Percentiles rank a stretch among this genome's conserved stretches.
Conservation (phyloP, 148 eudicot species). For the Rhododendron vialii region DNA sequence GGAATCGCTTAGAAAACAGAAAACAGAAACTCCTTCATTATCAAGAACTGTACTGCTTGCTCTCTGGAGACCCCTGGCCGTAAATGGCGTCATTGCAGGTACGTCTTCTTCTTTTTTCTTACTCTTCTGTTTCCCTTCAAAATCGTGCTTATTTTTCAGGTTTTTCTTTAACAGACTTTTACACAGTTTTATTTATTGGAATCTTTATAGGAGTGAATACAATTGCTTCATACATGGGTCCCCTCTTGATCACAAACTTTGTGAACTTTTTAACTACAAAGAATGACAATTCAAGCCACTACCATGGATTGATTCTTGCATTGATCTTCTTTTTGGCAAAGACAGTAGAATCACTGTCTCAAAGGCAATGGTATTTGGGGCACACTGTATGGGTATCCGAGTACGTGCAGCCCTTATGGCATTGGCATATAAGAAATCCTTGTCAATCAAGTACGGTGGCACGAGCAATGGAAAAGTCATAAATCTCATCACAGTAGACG, state of each 20-base stretch:
- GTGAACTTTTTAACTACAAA: conserved; percentile 59
- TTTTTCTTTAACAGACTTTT: neutral
- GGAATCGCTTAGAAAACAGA: conserved; percentile 57
- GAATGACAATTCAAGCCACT: conserved; percentile 34
- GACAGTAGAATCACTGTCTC: conserved; percentile 4
- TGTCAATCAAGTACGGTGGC: conserved; percentile 51
- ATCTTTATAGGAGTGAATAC: conserved; percentile 58
- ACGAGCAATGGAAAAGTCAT: conserved; percentile 50
- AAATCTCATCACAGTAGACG: conserved; percentile 66
- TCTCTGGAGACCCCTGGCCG: conserved; percentile 54
- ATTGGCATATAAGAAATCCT: conserved; percentile 57
- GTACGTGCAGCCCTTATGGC: conserved; percentile 34
- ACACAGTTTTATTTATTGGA: neutral
- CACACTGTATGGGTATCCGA: neutral
- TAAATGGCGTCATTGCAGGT: conserved; percentile 82
- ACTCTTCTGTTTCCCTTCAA: neutral
- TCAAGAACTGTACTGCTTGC: conserved; percentile 46
- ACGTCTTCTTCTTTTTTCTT: neutral
- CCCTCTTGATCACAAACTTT: conserved; percentile 68
- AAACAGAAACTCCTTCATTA: conserved; percentile 26
- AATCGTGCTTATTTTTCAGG: neutral
- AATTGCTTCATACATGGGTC: conserved; percentile 78
- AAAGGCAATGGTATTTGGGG: neutral
- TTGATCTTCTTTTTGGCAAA: conserved; percentile 6
- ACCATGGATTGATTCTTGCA: conserved; percentile 42